A percentile compares a stretch with the other conserved stretches of the same genome.
Conservation (phyloP, 495 filamentous ascomycete species). For the Neurospora pannonica region DNA sequence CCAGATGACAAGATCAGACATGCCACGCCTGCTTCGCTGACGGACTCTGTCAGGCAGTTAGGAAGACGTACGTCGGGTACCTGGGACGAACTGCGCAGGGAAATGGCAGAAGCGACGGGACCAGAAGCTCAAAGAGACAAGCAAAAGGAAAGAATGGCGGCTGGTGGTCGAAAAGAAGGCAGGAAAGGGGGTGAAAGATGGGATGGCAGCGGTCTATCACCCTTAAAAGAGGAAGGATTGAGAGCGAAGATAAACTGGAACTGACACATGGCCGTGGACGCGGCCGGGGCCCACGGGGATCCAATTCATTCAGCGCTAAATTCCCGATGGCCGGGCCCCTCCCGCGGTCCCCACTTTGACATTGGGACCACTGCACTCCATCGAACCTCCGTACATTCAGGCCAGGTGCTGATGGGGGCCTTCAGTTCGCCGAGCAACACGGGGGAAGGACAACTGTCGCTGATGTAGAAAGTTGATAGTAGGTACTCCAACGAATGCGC, state of each 20-base stretch:
- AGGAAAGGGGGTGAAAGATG: background rate
- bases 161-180: background rate
- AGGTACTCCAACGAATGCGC: background rate
- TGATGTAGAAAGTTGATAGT: background rate
- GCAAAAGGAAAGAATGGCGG: background rate
- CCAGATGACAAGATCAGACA: background rate
- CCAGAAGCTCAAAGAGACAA: background rate
- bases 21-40: background rate
- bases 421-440: background rate
- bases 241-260: background rate
- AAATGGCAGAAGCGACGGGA: background rate
- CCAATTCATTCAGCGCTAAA: background rate
- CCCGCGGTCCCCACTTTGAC: background rate
- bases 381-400: background rate
- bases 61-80: background rate
- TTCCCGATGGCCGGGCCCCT: background rate
- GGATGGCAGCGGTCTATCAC: background rate
- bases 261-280: background rate
- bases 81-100: background rate
- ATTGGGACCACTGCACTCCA: background rate
- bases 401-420: background rate
- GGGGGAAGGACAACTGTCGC: background rate
- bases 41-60: background rate
- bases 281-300: background rate
- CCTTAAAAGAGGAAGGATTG: background rate